Percentiles rank a stretch among this genome's conserved stretches.
These are phyloP conservation scores for Plasmodium billcollinsi DNA, from an alignment of 169 alveolate species.

Conservation along the genomic window DNA sequence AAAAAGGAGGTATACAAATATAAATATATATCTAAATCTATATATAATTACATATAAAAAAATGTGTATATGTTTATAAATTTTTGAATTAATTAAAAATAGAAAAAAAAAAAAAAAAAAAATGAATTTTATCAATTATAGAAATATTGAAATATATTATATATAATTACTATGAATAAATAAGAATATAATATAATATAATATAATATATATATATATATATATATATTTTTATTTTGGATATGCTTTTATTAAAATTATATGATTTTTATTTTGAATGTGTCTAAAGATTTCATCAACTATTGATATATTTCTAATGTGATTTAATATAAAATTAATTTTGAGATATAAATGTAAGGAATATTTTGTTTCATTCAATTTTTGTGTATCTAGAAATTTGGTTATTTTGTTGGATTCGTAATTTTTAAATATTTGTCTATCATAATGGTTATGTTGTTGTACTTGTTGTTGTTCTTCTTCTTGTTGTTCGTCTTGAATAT, in stretches of 20 bases:
- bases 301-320: conserved; percentile 22
- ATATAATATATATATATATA: neutral
- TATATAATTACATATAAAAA: too few relatives aligned
- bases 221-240: conserved; percentile 13
- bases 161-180: too few relatives aligned
- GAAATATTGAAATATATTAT: too few relatives aligned
- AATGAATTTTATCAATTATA: too few relatives aligned
- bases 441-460: neutral
- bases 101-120: too few relatives aligned
- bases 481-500: neutral
- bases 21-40: too few relatives aligned
- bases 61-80: too few relatives aligned
- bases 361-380: conserved; percentile 21
- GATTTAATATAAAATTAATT: conserved; percentile 36
- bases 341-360: conserved; percentile 36
- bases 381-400: neutral
- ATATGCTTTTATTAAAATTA: conserved; percentile 44
- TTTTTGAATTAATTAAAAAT: too few relatives aligned
- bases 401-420: conserved; percentile 4
- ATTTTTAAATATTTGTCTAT: neutral
- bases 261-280: conserved; percentile 28
- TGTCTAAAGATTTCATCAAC: conserved; percentile 63
- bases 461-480: neutral
- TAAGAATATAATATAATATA: neutral
- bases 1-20: too few relatives aligned